A percentile compares a stretch with the other conserved stretches of the same genome.
Evolutionary conservation across 2,329 filamentous ascomycete genomes (phyloP).

Genomic region (Colletotrichum sp.): DNA sequence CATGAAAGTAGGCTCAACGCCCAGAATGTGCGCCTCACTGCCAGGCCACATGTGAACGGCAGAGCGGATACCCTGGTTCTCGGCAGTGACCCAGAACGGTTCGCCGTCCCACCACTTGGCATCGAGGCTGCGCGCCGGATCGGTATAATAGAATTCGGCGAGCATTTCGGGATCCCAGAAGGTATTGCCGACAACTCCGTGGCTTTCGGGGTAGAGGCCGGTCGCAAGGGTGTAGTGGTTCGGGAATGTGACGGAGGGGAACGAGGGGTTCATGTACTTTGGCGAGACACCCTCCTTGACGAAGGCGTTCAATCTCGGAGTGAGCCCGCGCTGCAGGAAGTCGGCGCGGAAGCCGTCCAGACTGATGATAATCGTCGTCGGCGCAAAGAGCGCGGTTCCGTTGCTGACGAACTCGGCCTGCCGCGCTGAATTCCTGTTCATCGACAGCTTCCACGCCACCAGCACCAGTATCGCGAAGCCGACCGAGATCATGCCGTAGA

Average conservation of each 20-base stretch:
- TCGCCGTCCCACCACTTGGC: slow-evolving; percentile 95
- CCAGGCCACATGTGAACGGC: slow-evolving; percentile 99
- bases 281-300: slow-evolving; percentile 86
- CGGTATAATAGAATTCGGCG: slow-evolving; percentile 88
- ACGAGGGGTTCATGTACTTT: slow-evolving; percentile 90
- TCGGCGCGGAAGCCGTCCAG: slow-evolving; percentile 96
- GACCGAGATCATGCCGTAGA: slow-evolving; percentile 56
- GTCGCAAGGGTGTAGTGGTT: slow-evolving; percentile 96
- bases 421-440: slow-evolving; percentile 41
- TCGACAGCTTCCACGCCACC: slow-evolving; percentile 63
- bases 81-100: slow-evolving; percentile 92
- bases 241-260: slow-evolving; percentile 95
- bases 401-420: slow-evolving; percentile 64
- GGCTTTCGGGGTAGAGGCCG: slow-evolving; percentile 88
- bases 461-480: slow-evolving; percentile 62
- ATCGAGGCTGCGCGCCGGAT: slow-evolving; percentile 76
- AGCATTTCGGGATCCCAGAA: slow-evolving; percentile 86
- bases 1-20: slow-evolving; percentile 77
- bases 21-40: slow-evolving; percentile 83
- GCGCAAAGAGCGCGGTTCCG: slow-evolving; percentile 86
- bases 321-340: slow-evolving; percentile 83
- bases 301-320: slow-evolving; percentile 80
- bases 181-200: slow-evolving; percentile 91
- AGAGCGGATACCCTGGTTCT: slow-evolving; percentile 76
- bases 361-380: slow-evolving; percentile 92